These are phyloP conservation scores for Lichtheimia ornata DNA, from an alignment of 371 early-diverging fungal species.

Conservation along the genomic window DNA sequence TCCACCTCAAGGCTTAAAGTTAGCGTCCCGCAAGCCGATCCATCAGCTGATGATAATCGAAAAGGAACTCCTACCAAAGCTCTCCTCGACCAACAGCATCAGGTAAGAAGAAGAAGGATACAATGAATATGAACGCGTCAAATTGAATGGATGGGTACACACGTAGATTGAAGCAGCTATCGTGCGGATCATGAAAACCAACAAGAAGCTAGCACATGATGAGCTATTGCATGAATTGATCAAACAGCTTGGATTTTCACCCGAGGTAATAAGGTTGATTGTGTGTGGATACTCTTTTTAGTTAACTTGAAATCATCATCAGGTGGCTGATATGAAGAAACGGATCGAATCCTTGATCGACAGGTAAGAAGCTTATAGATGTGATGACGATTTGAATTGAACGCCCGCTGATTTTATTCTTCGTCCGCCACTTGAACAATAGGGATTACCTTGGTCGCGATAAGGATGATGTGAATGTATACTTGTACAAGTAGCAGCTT, in stretches of 20 bases:
- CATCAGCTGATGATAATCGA: conserved; percentile 69
- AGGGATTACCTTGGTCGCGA: conserved; percentile 12
- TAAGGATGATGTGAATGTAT: conserved; percentile 3
- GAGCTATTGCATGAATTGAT: conserved; percentile 73
- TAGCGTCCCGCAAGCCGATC: conserved; percentile 77
- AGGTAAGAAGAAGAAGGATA: conserved; percentile 25
- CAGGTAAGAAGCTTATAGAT: conserved; percentile 14
- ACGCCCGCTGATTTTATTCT: not conserved
- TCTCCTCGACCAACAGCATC: conserved; percentile 78
- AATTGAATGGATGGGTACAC: not conserved
- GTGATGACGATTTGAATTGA: not conserved
- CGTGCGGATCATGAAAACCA: conserved; percentile 92
- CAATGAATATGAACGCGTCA: not conserved
- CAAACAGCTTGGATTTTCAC: conserved; percentile 74
- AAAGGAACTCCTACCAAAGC: conserved; percentile 73
- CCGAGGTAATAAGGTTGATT: conserved; percentile 50
- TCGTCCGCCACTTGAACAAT: not conserved
- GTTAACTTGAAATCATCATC: conserved; percentile 1
- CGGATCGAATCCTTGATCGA: conserved; percentile 91
- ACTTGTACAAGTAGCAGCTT: not conserved
- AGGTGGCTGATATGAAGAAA: conserved; percentile 83
- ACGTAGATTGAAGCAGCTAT: conserved; percentile 87
- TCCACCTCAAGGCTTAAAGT: conserved; percentile 71
- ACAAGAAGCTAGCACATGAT: conserved; percentile 69
- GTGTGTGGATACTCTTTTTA: not conserved